Evolutionary conservation across 306 rosid species (phyloP), one percentile per base, ranked within the genome.

Genomic region (Sphenostylis stenocarpa): DNA sequence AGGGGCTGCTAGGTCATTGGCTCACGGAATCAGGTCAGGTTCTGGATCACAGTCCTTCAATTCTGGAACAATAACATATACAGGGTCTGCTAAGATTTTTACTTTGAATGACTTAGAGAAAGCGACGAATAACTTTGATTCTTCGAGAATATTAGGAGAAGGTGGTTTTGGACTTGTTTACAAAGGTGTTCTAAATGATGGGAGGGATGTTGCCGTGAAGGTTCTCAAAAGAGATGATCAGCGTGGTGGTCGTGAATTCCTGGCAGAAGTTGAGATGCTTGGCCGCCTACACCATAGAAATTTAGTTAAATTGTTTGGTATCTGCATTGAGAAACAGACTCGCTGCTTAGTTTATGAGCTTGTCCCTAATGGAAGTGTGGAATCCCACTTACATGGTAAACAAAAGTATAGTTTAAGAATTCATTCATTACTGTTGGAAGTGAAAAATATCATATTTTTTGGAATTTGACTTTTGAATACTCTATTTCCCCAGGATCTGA

Each of bases 201-300:
- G 97, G 84, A 91, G 90, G 84, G 79, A 90, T 52, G 93, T 92
- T 61, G 99, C 99, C 19, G 97, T 95, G 78, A 95, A 95, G 86
- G 80, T 92, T 77, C 99, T 95, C 67, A 95, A 95, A 83, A 85
- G 97, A 86, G 89, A 91, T 29, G 89, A 91, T 88, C 97, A 77
- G 31, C 97, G 78, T 14, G 97, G 99, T 74, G 89, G 87, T 67
- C 92, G 92, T 19, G 99, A 95, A 80, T 95, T 95, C 87, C 84
- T 95, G 85, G 99, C 99, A 6, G 99, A 95, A 89, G 94, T 95
- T 15, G 97, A 95, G 83, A 95, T 95, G 99, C 96, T 95, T 75
- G 84, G 97, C 83, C 99, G 97, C 28, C 82, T 95, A 20, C 99
- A 95, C 87, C 99, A 95, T 81, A 79, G 97, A 81, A 92, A 95